phyloP scores from a whole-genome alignment of 257 asterid genomes.

The Przewalskia tangutica region DNA sequence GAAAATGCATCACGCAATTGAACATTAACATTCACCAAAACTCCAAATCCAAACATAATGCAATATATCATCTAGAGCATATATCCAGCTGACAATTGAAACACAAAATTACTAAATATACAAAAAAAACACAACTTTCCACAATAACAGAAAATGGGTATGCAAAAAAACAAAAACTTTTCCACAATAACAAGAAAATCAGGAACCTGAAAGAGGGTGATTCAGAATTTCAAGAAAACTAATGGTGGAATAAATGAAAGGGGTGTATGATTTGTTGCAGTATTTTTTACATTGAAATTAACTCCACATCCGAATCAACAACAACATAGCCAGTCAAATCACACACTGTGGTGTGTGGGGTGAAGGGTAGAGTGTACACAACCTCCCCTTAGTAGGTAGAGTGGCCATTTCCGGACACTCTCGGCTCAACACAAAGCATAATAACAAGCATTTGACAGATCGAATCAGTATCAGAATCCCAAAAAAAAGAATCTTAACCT shows the following conservation, averaged over 20 bases:
- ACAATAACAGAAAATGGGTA: not conserved
- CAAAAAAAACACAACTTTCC: not conserved
- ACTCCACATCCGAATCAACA: constrained; percentile 28
- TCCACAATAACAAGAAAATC: not conserved
- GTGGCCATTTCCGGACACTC: too few species aligned
- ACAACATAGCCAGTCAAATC: too few species aligned
- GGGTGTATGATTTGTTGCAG: not conserved
- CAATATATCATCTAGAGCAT: not conserved
- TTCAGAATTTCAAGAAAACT: constrained; percentile 24
- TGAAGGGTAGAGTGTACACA: too few species aligned
- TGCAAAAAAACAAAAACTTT: not conserved
- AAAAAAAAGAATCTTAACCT: constrained; percentile 24
- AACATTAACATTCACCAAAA: not conserved
- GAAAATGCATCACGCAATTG: not conserved
- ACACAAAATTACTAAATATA: not conserved
- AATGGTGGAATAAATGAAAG: not conserved
- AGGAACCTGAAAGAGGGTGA: constrained; percentile 23
- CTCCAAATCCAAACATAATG: not conserved
- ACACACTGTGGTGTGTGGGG: too few species aligned
- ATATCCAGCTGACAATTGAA: not conserved
- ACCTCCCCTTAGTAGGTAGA: too few species aligned
- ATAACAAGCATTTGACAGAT: too few species aligned
- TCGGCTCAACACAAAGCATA: too few species aligned
- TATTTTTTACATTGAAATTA: constrained; percentile 19
- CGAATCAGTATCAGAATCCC: too few species aligned